phyloP scores from a whole-genome alignment of 345 rosid species.

The Hibiscus syriacus region DNA sequence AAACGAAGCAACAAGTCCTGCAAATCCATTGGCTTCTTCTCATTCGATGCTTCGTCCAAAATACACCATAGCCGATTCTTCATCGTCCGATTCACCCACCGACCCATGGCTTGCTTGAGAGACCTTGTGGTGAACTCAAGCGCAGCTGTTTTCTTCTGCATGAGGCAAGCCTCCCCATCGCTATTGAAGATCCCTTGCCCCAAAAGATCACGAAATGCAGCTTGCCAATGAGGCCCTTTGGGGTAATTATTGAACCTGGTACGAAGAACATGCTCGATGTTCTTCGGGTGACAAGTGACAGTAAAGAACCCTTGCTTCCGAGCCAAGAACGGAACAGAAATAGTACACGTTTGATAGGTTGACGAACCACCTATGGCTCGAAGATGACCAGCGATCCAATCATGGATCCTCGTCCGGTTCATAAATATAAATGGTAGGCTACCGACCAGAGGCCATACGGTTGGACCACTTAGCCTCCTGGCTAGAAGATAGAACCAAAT shows the following conservation, averaged over 20 bases:
- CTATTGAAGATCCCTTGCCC: no score
- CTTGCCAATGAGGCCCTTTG: slow-evolving; percentile 70
- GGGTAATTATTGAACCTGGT: slow-evolving; percentile 85
- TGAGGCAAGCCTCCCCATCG: slow-evolving; percentile 92
- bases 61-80: no score
- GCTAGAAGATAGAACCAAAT: slow-evolving; percentile 69
- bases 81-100: slow-evolving; percentile 86
- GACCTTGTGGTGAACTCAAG: slow-evolving; percentile 87
- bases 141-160: slow-evolving; percentile 84
- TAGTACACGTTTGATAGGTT: slow-evolving; percentile 76
- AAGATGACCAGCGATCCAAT: slow-evolving; percentile 75
- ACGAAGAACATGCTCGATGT: slow-evolving; percentile 75
- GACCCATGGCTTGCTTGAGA: slow-evolving; percentile 81
- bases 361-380: slow-evolving; percentile 47
- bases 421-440: slow-evolving; percentile 57
- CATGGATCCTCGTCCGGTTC: slow-evolving; percentile 58
- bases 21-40: slow-evolving; percentile 44
- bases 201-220: no score
- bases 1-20: slow-evolving; percentile 78
- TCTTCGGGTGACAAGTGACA: slow-evolving; percentile 82
- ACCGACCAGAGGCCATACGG: slow-evolving; percentile 61
- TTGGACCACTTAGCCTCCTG: slow-evolving; percentile 61
- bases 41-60: slow-evolving; percentile 43
- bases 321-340: slow-evolving; percentile 66
- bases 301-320: slow-evolving; percentile 69